Conservation (phyloP, 148 eudicot species). For the Dianthus caryophyllus region DNA sequence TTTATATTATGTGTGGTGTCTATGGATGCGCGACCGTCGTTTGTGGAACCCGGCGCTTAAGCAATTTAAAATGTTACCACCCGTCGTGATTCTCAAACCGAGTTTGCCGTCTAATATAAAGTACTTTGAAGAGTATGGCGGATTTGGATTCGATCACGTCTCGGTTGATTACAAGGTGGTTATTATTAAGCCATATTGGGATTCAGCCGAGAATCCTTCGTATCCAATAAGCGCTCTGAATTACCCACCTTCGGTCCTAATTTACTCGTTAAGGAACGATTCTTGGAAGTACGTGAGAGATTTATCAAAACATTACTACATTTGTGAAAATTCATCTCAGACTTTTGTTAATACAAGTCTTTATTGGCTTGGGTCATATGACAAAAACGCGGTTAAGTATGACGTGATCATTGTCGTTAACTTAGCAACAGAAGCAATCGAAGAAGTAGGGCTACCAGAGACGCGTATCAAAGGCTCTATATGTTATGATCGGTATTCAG, state of each 20-base stretch:
- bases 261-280: neutral
- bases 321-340: neutral
- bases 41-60: conserved; percentile 15
- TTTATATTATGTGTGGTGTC: conserved; percentile 8
- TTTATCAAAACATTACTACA: neutral
- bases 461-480: neutral
- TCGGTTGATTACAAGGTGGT: conserved; percentile 7
- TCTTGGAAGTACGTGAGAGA: conserved; percentile 6
- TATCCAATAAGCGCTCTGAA: neutral
- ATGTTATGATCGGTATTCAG: neutral
- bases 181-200: neutral
- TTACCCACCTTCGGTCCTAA: neutral
- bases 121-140: neutral
- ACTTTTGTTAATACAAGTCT: neutral
- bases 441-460: neutral
- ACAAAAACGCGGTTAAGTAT: neutral
- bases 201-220: neutral
- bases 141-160: neutral
- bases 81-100: neutral
- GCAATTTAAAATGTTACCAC: neutral
- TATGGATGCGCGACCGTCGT: neutral
- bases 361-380: conserved; percentile 3
- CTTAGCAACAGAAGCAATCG: neutral
- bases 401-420: neutral
- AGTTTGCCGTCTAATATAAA: neutral